Conservation (phyloP, 2,329 filamentous ascomycete species). For the Penicillium sp. region DNA sequence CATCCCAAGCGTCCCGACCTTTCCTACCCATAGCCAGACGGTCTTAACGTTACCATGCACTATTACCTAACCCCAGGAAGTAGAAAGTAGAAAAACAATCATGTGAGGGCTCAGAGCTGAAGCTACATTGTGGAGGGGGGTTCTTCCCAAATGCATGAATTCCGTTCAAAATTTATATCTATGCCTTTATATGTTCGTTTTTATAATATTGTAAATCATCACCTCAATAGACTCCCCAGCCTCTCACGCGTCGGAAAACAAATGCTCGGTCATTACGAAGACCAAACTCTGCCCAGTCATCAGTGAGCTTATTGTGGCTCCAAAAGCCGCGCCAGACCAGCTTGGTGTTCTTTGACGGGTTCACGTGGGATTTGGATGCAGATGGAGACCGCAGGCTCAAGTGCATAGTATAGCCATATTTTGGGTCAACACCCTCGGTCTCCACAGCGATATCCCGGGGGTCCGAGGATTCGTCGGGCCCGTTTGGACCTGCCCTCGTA, state of each 20-base stretch:
- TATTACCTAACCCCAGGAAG: no score
- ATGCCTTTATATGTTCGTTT: not conserved
- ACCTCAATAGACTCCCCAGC: constrained; percentile 50
- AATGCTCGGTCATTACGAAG: constrained; percentile 62
- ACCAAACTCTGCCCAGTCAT: constrained; percentile 84
- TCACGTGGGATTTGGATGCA: constrained; percentile 47
- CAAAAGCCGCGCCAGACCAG: constrained; percentile 85
- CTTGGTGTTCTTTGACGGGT: constrained; percentile 74
- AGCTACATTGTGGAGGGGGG: no score
- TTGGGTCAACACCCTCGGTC: constrained; percentile 74
- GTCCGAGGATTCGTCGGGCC: constrained; percentile 22
- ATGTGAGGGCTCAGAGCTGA: no score
- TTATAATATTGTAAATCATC: constrained; percentile 9
- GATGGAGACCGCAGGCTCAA: constrained; percentile 62
- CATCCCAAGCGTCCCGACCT: no score
- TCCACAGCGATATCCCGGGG: constrained; percentile 72
- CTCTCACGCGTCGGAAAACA: constrained; percentile 62
- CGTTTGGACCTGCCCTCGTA: constrained; percentile 37
- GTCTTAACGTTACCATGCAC: no score
- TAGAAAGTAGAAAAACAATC: no score
- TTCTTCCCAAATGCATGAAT: not conserved
- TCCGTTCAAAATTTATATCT: not conserved
- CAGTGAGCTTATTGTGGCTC: constrained; percentile 84
- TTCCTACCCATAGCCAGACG: no score
- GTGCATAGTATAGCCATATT: constrained; percentile 85